Percentiles rank a stretch among this genome's conserved stretches.
phyloP scores from a whole-genome alignment of 2,329 filamentous ascomycete species.

The Trichophyton verrucosum region DNA sequence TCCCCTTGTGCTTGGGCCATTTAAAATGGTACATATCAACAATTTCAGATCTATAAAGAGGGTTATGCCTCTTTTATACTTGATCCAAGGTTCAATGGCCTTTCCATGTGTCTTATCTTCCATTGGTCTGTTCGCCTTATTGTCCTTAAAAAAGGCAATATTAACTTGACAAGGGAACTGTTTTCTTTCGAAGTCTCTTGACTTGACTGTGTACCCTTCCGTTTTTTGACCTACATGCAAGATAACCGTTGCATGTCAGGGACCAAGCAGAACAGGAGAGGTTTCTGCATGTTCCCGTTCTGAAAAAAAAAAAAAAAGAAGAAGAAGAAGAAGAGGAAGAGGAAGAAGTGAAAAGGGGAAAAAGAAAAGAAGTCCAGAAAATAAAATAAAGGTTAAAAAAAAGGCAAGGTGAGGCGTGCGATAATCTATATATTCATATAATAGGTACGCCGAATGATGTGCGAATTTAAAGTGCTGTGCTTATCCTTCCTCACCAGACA shows the following conservation, averaged over 20 bases:
- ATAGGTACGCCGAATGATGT: constrained; percentile 1
- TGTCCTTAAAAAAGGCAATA: background rate
- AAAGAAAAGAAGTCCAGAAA: background rate
- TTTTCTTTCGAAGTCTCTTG: background rate
- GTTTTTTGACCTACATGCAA: background rate
- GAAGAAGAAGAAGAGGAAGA: background rate
- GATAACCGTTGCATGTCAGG: constrained; percentile 5
- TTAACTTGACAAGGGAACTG: background rate
- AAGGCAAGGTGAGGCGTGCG: background rate
- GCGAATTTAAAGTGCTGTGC: constrained; percentile 4
- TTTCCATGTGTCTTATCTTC: background rate
- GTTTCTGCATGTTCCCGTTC: constrained; percentile 2
- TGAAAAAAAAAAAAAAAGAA: background rate
- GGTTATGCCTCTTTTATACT: background rate
- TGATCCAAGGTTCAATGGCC: background rate
- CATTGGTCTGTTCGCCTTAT: background rate
- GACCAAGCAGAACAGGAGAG: background rate
- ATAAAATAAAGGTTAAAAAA: background rate
- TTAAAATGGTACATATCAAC: background rate
- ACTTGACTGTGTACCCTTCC: background rate
- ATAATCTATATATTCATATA: background rate
- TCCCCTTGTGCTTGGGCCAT: background rate
- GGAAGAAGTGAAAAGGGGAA: background rate
- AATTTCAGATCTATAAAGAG: background rate
- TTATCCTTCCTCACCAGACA: background rate